These are phyloP conservation scores for Moelleriella libera DNA, from an alignment of 2,329 filamentous ascomycete genomes.

Conservation along the genomic window DNA sequence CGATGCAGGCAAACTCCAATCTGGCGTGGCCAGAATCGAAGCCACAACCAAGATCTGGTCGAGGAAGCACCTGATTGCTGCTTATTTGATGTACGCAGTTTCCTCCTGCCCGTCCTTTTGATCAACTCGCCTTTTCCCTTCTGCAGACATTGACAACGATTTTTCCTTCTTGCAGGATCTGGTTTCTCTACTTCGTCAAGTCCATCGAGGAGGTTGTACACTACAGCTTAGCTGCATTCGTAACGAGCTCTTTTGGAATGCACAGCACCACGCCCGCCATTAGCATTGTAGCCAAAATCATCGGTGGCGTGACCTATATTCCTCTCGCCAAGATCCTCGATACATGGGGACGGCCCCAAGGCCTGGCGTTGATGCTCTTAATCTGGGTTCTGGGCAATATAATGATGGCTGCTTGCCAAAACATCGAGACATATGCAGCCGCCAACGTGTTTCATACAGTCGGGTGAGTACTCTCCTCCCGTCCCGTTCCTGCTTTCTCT, in stretches of 20 bases:
- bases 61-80: constrained; percentile 18
- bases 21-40: constrained; percentile 28
- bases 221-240: constrained; percentile 27
- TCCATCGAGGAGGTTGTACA: neutral
- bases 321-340: constrained; percentile 54
- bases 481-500: neutral
- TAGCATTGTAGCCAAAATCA: constrained; percentile 36
- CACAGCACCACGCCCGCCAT: constrained; percentile 41
- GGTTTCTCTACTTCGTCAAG: constrained; percentile 22
- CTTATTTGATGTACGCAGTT: constrained; percentile 23
- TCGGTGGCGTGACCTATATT: constrained; percentile 48
- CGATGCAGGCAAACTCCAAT: constrained; percentile 14
- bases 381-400: constrained; percentile 28
- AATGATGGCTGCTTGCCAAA: constrained; percentile 42
- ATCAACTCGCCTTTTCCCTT: no score
- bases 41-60: constrained; percentile 30
- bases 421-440: constrained; percentile 28
- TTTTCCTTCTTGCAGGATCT: constrained; percentile 15
- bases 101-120: no score
- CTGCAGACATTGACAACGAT: no score
- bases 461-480: constrained; percentile 16
- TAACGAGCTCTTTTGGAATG: constrained; percentile 33
- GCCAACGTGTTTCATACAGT: constrained; percentile 43
- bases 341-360: constrained; percentile 52
- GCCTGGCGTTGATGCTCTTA: constrained; percentile 32